phyloP scores from a whole-genome alignment of 1,284 basidiomycete genomes.

The Phellopilus nigrolimitatus region DNA sequence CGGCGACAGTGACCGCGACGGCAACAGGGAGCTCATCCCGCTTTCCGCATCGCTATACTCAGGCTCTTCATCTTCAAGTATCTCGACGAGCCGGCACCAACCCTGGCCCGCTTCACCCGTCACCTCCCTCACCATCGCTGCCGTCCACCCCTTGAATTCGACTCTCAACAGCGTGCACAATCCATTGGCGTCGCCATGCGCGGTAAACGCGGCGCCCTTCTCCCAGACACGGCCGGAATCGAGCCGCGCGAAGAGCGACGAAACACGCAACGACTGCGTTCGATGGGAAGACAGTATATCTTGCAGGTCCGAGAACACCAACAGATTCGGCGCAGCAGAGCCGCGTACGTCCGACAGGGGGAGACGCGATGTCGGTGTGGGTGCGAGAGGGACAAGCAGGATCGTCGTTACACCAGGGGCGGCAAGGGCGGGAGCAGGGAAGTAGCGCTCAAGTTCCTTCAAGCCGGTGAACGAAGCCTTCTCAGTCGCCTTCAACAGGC shows the following conservation, averaged over 20 bases:
- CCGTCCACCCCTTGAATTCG: slow-evolving; percentile 66
- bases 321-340: slow-evolving; percentile 35
- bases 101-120: slow-evolving; percentile 64
- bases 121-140: slow-evolving; percentile 52
- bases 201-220: slow-evolving; percentile 50
- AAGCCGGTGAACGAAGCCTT: slow-evolving; percentile 8
- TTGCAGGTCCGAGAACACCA: slow-evolving; percentile 51
- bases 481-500: slow-evolving; percentile 27
- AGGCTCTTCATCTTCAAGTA: slow-evolving; percentile 36
- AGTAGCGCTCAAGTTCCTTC: slow-evolving; percentile 56
- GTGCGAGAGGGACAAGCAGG: slow-evolving; percentile 68
- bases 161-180: slow-evolving; percentile 61
- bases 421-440: slow-evolving; percentile 34
- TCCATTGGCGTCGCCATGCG: slow-evolving; percentile 44
- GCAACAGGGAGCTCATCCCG: slow-evolving; percentile 29
- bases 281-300: slow-evolving; percentile 47
- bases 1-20: slow-evolving; percentile 26
- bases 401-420: slow-evolving; percentile 51
- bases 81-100: slow-evolving; percentile 69
- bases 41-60: slow-evolving; percentile 24
- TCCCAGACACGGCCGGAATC: slow-evolving; percentile 65
- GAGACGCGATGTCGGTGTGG: slow-evolving; percentile 58
- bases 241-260: slow-evolving; percentile 60
- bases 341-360: slow-evolving; percentile 43
- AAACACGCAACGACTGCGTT: slow-evolving; percentile 58